These are phyloP conservation scores for Herpetospermum pedunculosum DNA, from an alignment of 306 rosid genomes.

Conservation along the genomic window DNA sequence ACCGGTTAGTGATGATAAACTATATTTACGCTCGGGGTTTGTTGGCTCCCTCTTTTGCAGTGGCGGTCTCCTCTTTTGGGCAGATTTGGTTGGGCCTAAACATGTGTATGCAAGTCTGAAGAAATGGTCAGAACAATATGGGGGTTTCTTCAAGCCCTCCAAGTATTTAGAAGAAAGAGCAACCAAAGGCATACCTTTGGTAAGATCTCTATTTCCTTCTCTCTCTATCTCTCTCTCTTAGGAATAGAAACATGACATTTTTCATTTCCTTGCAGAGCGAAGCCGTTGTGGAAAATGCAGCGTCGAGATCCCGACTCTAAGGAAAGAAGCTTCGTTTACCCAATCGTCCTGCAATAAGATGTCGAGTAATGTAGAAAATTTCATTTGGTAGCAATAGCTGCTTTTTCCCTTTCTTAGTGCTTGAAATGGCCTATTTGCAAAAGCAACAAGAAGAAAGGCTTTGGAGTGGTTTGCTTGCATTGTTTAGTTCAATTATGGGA, in stretches of 20 bases:
- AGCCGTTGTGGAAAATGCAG: conserved; percentile 34
- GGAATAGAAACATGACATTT: not conserved
- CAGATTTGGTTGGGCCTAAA: conserved; percentile 68
- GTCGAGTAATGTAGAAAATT: not conserved
- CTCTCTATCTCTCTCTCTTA: not conserved
- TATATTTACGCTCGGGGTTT: no score
- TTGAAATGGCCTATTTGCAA: not conserved
- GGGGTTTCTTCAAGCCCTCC: conserved; percentile 76
- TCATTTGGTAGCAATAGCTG: not conserved
- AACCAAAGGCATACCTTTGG: conserved; percentile 66
- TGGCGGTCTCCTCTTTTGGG: conserved; percentile 94
- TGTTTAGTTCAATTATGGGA: not conserved
- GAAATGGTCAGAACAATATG: conserved; percentile 69
- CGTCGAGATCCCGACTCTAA: conserved; percentile 46
- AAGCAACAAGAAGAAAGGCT: not conserved
- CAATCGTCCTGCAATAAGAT: not conserved
- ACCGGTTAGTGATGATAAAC: not conserved
- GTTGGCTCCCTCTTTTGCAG: conserved; percentile 31
- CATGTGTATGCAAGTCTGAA: conserved; percentile 62
- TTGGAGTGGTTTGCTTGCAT: not conserved
- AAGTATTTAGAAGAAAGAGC: conserved; percentile 90
- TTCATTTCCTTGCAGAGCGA: conserved; percentile 48
- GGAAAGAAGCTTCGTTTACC: not conserved
- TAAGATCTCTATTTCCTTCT: conserved; percentile 20
- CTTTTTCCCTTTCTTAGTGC: not conserved